Evolutionary conservation across 2,329 filamentous ascomycete genomes (phyloP).

Genomic region (Incumbomyces lentus): DNA sequence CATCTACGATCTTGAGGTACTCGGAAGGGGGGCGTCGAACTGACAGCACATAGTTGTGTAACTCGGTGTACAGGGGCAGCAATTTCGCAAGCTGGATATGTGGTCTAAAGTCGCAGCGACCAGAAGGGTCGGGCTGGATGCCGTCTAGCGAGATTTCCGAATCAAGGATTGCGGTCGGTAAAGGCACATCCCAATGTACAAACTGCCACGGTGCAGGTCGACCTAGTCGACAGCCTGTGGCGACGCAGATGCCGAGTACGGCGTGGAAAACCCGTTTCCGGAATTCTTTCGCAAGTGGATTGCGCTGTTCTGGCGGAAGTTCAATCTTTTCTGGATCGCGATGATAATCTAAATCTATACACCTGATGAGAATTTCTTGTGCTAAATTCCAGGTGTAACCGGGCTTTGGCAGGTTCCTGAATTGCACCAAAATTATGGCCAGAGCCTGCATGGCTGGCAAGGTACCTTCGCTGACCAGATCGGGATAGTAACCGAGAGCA

Average conservation of each 20-base stretch:
- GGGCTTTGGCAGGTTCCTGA: constrained; percentile 69
- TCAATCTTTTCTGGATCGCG: constrained; percentile 54
- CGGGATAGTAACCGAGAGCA: constrained; percentile 56
- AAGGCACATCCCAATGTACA: constrained; percentile 63
- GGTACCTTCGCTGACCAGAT: constrained; percentile 52
- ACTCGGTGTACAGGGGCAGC: constrained; percentile 57
- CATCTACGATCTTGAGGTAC: constrained; percentile 54
- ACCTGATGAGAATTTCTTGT: constrained; percentile 54
- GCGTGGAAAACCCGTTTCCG: constrained; percentile 71
- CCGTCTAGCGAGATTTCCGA: constrained; percentile 57
- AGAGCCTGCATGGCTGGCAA: constrained; percentile 63
- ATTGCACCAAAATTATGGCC: constrained; percentile 59
- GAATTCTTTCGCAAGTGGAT: constrained; percentile 59
- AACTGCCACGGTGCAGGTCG: constrained; percentile 63
- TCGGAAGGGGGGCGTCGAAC: constrained; percentile 51
- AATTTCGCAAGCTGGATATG: constrained; percentile 58
- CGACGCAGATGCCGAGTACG: constrained; percentile 54
- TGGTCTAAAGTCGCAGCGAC: constrained; percentile 57
- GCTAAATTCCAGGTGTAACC: constrained; percentile 62
- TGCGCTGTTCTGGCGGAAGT: constrained; percentile 30
- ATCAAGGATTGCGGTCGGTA: constrained; percentile 62
- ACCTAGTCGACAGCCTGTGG: constrained; percentile 65
- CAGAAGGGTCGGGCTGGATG: constrained; percentile 43
- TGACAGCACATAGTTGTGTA: constrained; percentile 68
- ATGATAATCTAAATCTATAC: constrained; percentile 66